Evolutionary conservation across 2,329 filamentous ascomycete species (phyloP), one percentile per base, ranked within the genome.

Genomic region (Sclerotinia borealis): DNA sequence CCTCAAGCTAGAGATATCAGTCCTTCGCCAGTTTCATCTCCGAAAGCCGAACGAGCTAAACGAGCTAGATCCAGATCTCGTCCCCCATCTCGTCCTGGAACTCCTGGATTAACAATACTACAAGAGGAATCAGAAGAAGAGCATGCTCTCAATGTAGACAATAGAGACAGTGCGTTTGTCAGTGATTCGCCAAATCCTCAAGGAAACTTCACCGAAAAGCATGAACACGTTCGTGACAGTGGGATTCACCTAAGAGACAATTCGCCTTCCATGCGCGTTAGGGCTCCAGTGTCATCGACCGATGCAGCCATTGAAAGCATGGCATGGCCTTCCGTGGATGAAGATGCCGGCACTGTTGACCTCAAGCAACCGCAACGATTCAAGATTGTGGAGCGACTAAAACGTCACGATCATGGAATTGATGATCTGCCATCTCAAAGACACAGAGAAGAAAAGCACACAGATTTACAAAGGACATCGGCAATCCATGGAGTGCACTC

Each of bases 211-310:
- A 34, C 67, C 31, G 66, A 71, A 34, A 47, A 65, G 37, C 67
- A 71, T 63, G 71, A 73, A 48, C 66, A 69, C 49, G 61, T 72
- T 60, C 69, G 72, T 49, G 84, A 87, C 69, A 86, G 84, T 72
- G 83, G 82, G 31, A 79, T 85, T 36, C 81, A 85, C 68, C 75
- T 84, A 49, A 79, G 78, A 27, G 81, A 84, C 47, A 77, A 75
- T 31, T 72, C 72, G 6, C 72, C 72, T 39, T 76, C 67, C 50
- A 65, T 67, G 66, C 70, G 68, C 67, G 61, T 65, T 63, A 62
- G 72, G 69, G 63, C 68, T 55, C 71, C 69, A 56, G 60, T 69
- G 60, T 65, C 72, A 59, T 70, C 72, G 63, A 62, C 70, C 66
- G 70, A 76, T 72, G 72, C 76, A 68, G 64, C 74, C 51, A 72